Conservation (phyloP, 192 early-diverging fungal genomes). For the Coemansia sp. region DNA sequence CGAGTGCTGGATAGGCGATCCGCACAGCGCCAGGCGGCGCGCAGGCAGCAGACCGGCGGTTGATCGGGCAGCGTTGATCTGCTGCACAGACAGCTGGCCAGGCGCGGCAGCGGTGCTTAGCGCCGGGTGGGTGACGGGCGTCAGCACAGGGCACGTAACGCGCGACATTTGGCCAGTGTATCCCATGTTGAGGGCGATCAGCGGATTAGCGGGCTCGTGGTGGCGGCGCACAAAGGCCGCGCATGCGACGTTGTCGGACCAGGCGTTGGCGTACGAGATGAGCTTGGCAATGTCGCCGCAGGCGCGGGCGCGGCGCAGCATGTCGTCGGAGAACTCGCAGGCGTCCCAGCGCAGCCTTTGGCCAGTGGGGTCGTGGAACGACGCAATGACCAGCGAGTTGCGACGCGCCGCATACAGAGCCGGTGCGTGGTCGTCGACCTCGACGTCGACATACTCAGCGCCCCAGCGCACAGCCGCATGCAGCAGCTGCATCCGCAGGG, state of each 20-base stretch:
- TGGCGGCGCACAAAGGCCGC: constrained; percentile 62
- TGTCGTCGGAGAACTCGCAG: constrained; percentile 42
- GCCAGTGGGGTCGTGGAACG: constrained; percentile 82
- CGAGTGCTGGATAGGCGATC: constrained; percentile 85
- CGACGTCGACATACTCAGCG: constrained; percentile 92
- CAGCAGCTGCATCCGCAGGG: constrained; percentile 65
- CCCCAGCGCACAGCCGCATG: constrained; percentile 75
- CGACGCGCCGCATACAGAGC: constrained; percentile 29
- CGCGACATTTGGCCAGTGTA: constrained; percentile 83
- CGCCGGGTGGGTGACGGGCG: constrained; percentile 87
- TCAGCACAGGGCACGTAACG: constrained; percentile 83
- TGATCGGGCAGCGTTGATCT: constrained; percentile 73
- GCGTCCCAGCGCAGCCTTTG: constrained; percentile 35
- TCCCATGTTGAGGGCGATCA: constrained; percentile 97
- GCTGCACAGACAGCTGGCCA: constrained; percentile 80
- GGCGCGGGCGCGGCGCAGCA: constrained; percentile 49
- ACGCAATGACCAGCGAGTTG: constrained; percentile 73
- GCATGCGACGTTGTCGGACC: constrained; percentile 83
- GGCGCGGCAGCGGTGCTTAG: constrained; percentile 83
- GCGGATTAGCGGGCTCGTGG: constrained; percentile 49
- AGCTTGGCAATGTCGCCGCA: constrained; percentile 90
- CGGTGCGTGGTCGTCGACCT: constrained; percentile 47
- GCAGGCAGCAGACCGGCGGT: constrained; percentile 66
- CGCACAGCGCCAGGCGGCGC: constrained; percentile 81
- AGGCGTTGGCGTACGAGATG: constrained; percentile 71